Evolutionary conservation across 768 basidiomycete genomes (phyloP), one percentile per base, ranked within the genome.

Genomic region (Trametes cinnabarina): DNA sequence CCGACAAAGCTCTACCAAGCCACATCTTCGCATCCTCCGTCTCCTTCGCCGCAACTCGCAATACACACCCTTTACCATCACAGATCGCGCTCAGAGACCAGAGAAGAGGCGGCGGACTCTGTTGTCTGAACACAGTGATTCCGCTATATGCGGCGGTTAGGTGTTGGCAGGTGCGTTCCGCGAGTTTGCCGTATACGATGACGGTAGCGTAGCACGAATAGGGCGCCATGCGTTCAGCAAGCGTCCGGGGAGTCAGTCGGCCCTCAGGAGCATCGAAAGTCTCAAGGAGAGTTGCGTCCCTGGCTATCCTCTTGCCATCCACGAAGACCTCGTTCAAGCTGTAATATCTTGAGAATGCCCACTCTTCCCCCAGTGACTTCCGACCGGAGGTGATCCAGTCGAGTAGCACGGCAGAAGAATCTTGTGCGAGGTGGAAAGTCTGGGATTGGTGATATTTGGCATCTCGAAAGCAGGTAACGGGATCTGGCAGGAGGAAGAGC

Each of bases 321-420:
- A 90, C 69, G 67, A 82, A 82, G 12, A 98, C 74, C 70, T 96
- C 93, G 70, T 98, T 98, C 53, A 82, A 72, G 65, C 90, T 94
- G 68, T 87, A 82, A 70, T 96, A 98, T 57, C 82, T 77, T 48
- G 88, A 82, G 70, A 98, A 95, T 3, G 71, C 84, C 96, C 96
- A 98, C 50, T 91, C 87, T 68, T 98, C 96, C 28, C 90, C 90
- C 23, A 84, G 77, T 8, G 86, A 80, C 68, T 83, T 86, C 34
- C 96, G 82, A 11, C 96, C 96, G 3, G 91, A 90, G 1, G 94
- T 97, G 56, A 93, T 75, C 92, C 94, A 97, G 69, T 98, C 96
- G 15, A 98, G 80, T 1, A 95, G 71, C 40, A 92, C 79, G 8
- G 87, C 74, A 12, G 88, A 90, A 9, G 87, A 80, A 41, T 77